phyloP scores from a whole-genome alignment of 306 rosid species.

The Castanea mollissima region DNA sequence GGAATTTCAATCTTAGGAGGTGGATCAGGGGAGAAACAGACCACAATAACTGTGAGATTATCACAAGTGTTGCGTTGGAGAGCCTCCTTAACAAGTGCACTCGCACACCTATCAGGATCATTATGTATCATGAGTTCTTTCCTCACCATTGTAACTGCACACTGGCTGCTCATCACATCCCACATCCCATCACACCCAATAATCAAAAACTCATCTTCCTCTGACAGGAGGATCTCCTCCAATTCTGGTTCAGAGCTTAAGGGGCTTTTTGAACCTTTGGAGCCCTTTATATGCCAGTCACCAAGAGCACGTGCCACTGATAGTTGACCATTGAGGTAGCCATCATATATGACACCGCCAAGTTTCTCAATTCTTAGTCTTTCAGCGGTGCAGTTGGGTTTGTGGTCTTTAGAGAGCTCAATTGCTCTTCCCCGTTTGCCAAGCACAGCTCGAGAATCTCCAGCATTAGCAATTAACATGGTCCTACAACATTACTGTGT shows the following conservation, averaged over 20 bases:
- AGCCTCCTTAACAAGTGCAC: conserved; percentile 54
- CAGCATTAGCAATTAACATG: conserved; percentile 56
- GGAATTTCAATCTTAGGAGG: conserved; percentile 61
- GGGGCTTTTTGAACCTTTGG: conserved; percentile 56
- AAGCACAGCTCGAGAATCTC: conserved; percentile 66
- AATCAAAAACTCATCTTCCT: conserved; percentile 68
- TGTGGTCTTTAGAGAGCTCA: conserved; percentile 65
- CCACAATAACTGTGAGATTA: conserved; percentile 56
- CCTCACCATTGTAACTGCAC: conserved; percentile 74
- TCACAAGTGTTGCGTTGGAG: conserved; percentile 59
- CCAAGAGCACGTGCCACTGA: conserved; percentile 67
- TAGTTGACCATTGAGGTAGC: conserved; percentile 66
- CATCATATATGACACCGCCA: conserved; percentile 62
- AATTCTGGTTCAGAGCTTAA: conserved; percentile 59
- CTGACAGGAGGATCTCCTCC: conserved; percentile 42
- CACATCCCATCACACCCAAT: conserved; percentile 72
- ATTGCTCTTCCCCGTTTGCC: conserved; percentile 62
- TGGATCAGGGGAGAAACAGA: conserved; percentile 60
- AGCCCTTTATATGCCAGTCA: conserved; percentile 71
- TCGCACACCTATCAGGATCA: conserved; percentile 46
- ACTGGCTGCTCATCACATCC: conserved; percentile 81
- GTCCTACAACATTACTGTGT: conserved; percentile 31
- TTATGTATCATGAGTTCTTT: conserved; percentile 59
- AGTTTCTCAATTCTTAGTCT: conserved; percentile 67
- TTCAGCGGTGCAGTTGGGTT: conserved; percentile 65